Evolutionary conservation across 2,329 filamentous ascomycete species (phyloP), one percentile per base, ranked within the genome.

Genomic region (Triangularia setosa): DNA sequence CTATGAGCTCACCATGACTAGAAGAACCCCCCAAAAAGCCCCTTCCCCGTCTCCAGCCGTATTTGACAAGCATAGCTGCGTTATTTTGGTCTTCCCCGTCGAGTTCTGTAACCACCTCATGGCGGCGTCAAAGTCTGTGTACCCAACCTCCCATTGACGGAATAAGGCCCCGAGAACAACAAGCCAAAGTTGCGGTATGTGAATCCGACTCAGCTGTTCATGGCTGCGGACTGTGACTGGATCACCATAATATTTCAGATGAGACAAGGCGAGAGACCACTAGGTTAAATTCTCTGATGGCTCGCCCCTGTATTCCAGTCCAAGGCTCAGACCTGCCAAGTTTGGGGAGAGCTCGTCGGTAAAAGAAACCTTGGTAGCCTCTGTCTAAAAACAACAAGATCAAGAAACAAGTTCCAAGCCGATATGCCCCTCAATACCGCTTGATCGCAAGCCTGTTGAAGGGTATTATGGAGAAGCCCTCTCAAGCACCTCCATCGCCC

Each of bases 361-460:
- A 40, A 56, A 33, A 9, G 8, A 8, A 59, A 56, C 54, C 24
- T 58, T 30, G 54, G 58, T 33, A 14, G 3, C 18, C 40, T 62
- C 60, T 3, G 24, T 21, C 4, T 23, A 30, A 14, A 59, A 23
- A 70, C 63, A 5, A 63, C 35, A 60, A 78, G 67, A 44, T 78
- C 70, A 0, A 75, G 75, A 61, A 75, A 78, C 2, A 78, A 24
- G 67, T 78, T 76, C 76, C 74, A 78, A 0, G 75, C 61, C 2
- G 66, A 69, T 1, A 78, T 58, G 1, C 63, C 75, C 3, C 76
- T 63, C 1, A 79, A 63, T 1, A 73, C 65, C 1, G 69, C 69
- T 2, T 72, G 72, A 53, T 69, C 60, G 7, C 68, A 53, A 9
- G 71, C 68, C 9, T 58, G 30, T 28, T 74, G 72, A 1, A 74